Base-by-base conservation (phyloP, 495 filamentous ascomycete species). In the Collariella sp. region DNA sequence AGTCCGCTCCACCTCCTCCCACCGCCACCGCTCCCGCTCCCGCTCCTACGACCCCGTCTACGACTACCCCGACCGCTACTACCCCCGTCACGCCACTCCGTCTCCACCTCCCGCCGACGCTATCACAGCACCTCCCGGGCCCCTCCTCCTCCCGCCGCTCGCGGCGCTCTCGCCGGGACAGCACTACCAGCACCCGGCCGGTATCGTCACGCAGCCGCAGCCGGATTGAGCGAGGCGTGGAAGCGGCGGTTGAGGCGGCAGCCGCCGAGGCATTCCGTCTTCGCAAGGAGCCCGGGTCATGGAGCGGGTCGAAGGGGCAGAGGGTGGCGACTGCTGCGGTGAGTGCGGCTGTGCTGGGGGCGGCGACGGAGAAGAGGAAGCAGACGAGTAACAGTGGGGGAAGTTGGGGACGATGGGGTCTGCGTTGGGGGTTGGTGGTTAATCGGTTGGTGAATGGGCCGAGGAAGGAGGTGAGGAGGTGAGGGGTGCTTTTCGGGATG, bases 281-380 rank as follows among this genome's bases (percentile, higher is more conserved):
- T 23, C 69, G 72, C 46, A 69, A 71, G 42, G 66, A 74, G 20
- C 71, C 72, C 1, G 72, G 72, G 0, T 55, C 58, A 3, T 75
- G 72, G 72, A 63, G 49, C 23, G 65, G 70, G 0, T 62, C 64
- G 13, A 75, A 75, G 46, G 68, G 64, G 9, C 56, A 54, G 13
- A 64, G 70, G 34, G 47, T 75, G 3, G 69, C 67, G 11, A 75
- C 72, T n/a, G 72, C 70, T n/a, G 72, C 72, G 5, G n/a, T 74
- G 2, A 70, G 69, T 15, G 71, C 72, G 7, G 72, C 63, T 1
- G 67, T 66, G 1, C 67, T 74, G 13, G 67, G 72, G 5, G 70
- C 63, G 0, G 69, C 69, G 23, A 60, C 57, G 18, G 65, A 66
- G 35, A 41, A 58, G 22, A 18, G 53, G 34, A 46, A 46, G 40